Evolutionary conservation across 306 rosid species (phyloP).

Genomic region (Medicago lupulina): DNA sequence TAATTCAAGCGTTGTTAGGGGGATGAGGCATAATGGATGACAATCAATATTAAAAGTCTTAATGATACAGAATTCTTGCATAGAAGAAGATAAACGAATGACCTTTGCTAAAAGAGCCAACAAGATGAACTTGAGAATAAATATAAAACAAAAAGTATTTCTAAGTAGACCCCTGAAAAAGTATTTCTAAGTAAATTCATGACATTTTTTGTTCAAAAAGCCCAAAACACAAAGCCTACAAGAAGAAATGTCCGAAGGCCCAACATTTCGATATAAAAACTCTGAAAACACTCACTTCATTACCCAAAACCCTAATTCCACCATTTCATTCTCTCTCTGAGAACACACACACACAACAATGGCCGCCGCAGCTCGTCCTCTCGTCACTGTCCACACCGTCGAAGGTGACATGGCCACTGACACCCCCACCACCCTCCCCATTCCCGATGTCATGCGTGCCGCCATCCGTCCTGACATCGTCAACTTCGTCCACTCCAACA

Average conservation of each 20-base stretch:
- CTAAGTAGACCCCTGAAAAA: too few relatives aligned
- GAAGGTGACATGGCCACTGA: slow-evolving; percentile 86
- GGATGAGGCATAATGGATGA: too few relatives aligned
- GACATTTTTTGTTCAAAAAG: too few relatives aligned
- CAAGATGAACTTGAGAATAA: too few relatives aligned
- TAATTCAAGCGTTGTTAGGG: too few relatives aligned
- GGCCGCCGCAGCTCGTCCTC: slow-evolving; percentile 88
- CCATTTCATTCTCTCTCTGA: background rate
- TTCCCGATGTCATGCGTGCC: slow-evolving; percentile 80
- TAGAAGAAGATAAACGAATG: too few relatives aligned
- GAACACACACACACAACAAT: slow-evolving; percentile 7
- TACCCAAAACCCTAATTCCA: background rate
- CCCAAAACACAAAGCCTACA: background rate
- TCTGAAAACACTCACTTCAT: background rate
- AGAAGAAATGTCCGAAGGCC: background rate
- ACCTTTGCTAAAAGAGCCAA: too few relatives aligned
- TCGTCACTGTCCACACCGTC: slow-evolving; percentile 69
- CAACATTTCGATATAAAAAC: background rate
- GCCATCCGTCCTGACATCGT: slow-evolving; percentile 83
- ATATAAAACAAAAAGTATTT: too few relatives aligned
- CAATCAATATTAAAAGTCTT: too few relatives aligned
- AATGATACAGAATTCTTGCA: too few relatives aligned
- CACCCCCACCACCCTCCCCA: slow-evolving; percentile 44
- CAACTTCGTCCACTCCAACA: slow-evolving; percentile 69
- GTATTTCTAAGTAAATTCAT: too few relatives aligned